Evolutionary conservation across 2,329 filamentous ascomycete genomes (phyloP), one percentile per base, ranked within the genome.

Genomic region (Trichoderma atrobrunneum): DNA sequence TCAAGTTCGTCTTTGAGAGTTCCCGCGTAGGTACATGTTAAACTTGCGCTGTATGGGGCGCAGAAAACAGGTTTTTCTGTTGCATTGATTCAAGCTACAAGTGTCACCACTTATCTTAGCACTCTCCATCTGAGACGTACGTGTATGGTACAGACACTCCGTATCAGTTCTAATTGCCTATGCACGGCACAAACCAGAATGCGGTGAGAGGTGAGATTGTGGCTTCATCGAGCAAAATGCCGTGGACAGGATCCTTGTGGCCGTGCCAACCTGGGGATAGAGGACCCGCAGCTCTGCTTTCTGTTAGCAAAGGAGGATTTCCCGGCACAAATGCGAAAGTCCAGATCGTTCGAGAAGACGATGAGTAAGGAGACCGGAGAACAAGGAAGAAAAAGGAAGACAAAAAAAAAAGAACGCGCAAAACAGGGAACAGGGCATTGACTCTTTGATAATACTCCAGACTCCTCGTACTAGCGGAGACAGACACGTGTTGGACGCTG

Each of bases 171-270:
- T 61, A 48, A 18, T 18, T 26, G 34, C 12, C 48, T n/a, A 34
- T 51, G 56, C 54, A 69, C n/a, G 28, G 39, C 57, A 24, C 56
- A 51, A 54, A 59, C 36, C 39, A 67, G n/a, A 21, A 36, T 26
- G 66, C 36, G 66, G 66, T 54, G 66, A 69, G 39, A 36, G 28
- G n/a, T 32, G 26, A 59, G 64, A 48, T 60, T 60, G 66, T 61
- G 57, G 56, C 39, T 61, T 61, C 36, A 28, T 36, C 11, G 36
- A 30, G 26, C n/a, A 67, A 26, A 60, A 30, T 21, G 65, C 32
- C 8, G 21, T 54, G n/a, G 48, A 54, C 11, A 7, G 21, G 21
- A 59, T 68, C 65, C 56, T 51, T 48, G 66, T 61, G 66, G 57
- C 57, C 26, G 56, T 70, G 39, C 66, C 21, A 16, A 54, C 57